phyloP scores from a whole-genome alignment of 768 basidiomycete species.

The Mycena polygramma region DNA sequence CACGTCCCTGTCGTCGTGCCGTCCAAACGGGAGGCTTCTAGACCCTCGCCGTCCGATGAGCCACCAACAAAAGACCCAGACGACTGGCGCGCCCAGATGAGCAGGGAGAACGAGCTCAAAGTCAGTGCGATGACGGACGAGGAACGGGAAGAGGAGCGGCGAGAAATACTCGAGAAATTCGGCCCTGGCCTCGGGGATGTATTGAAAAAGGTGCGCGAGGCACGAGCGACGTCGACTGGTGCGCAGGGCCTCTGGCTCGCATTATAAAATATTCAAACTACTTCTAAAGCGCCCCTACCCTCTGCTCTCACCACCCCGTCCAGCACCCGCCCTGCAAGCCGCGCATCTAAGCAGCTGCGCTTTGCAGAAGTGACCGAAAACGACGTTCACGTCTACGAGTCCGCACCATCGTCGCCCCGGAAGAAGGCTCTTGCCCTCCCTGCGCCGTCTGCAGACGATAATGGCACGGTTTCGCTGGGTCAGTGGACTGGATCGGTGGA shows the following conservation, averaged over 20 bases:
- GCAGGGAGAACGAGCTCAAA: conserved; percentile 72
- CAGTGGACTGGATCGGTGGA: conserved; percentile 17
- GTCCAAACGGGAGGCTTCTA: conserved; percentile 7
- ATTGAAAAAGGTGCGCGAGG: conserved; percentile 66
- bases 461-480: conserved; percentile 55
- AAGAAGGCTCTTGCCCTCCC: conserved; percentile 71
- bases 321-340: conserved; percentile 72
- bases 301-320: conserved; percentile 57
- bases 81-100: conserved; percentile 70
- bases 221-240: conserved; percentile 51
- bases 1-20: conserved; percentile 47
- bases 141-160: conserved; percentile 75
- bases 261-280: conserved; percentile 24
- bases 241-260: neutral
- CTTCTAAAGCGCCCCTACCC: conserved; percentile 52
- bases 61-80: conserved; percentile 38
- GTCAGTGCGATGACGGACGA: conserved; percentile 79
- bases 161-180: conserved; percentile 78
- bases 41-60: neutral
- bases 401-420: conserved; percentile 82
- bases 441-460: conserved; percentile 55
- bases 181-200: conserved; percentile 76
- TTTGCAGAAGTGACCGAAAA: conserved; percentile 81
- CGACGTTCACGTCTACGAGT: conserved; percentile 89
- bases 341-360: conserved; percentile 69